These are phyloP conservation scores for Piper betle DNA, from an alignment of 164 flowering plant species.

Conservation along the genomic window DNA sequence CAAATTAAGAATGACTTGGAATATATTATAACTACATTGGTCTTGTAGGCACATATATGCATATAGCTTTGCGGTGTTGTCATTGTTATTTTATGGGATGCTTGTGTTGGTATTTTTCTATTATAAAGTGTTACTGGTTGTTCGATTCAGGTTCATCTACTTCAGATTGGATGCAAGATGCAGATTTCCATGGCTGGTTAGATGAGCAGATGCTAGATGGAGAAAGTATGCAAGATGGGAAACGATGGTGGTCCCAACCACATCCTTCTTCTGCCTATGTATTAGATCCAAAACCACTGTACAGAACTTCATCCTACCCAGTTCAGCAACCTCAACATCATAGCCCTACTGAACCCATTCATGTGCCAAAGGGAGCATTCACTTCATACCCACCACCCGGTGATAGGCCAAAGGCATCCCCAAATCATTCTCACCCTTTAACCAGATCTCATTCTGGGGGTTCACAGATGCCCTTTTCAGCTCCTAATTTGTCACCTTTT, in stretches of 20 bases:
- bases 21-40: no score
- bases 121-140: background rate
- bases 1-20: no score
- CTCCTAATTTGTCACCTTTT: slow-evolving; percentile 41
- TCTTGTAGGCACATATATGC: background rate
- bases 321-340: slow-evolving; percentile 34
- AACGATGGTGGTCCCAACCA: slow-evolving; percentile 74
- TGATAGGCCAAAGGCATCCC: slow-evolving; percentile 44
- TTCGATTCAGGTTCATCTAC: slow-evolving; percentile 50
- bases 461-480: slow-evolving; percentile 35
- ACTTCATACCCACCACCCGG: slow-evolving; percentile 76
- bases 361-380: slow-evolving; percentile 48
- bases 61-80: no score
- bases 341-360: slow-evolving; percentile 55
- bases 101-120: background rate
- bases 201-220: slow-evolving; percentile 38
- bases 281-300: slow-evolving; percentile 41
- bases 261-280: slow-evolving; percentile 24
- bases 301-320: slow-evolving; percentile 85
- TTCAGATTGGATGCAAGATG: slow-evolving; percentile 55
- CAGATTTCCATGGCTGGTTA: slow-evolving; percentile 43
- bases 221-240: slow-evolving; percentile 33
- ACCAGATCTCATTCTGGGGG: slow-evolving; percentile 32
- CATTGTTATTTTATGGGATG: no score
- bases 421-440: slow-evolving; percentile 30